These are phyloP conservation scores for Setaria viridis DNA, from an alignment of 202 grass and related monocot species.

Conservation along the genomic window DNA sequence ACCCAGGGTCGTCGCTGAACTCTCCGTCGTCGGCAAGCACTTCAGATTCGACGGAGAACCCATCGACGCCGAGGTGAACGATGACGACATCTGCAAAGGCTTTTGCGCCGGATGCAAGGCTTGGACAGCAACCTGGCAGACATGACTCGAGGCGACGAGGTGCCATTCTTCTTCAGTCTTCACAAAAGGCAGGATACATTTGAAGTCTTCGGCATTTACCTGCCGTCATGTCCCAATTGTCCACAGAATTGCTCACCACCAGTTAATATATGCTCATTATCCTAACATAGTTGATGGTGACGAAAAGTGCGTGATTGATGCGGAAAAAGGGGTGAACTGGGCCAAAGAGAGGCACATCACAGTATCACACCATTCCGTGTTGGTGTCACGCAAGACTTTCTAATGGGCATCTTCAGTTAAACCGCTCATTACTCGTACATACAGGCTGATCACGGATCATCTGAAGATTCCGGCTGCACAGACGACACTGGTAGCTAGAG, in stretches of 20 bases:
- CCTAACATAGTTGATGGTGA: background rate
- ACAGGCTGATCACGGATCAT: background rate
- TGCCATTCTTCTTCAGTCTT: background rate
- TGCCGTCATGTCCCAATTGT: background rate
- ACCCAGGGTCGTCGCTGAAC: slow-evolving; percentile 12
- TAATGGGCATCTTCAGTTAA: background rate
- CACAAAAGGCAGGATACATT: background rate
- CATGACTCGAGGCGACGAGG: slow-evolving; percentile 20
- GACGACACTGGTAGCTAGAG: background rate
- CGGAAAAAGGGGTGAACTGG: background rate
- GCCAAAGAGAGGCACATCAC: background rate
- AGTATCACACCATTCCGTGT: background rate
- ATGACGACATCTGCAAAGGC: background rate
- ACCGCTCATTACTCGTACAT: slow-evolving; percentile 7
- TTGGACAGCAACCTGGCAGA: background rate
- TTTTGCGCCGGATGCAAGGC: slow-evolving; percentile 13
- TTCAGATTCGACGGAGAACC: slow-evolving; percentile 15
- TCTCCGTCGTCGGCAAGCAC: slow-evolving; percentile 24
- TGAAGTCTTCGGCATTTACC: background rate
- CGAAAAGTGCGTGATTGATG: background rate
- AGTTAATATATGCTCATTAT: slow-evolving; percentile 1
- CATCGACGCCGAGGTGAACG: background rate
- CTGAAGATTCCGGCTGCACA: background rate
- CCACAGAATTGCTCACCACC: background rate
- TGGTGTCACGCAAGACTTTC: background rate